Conservation (phyloP, 2,329 filamentous ascomycete species). For the Aspergillus sp. region DNA sequence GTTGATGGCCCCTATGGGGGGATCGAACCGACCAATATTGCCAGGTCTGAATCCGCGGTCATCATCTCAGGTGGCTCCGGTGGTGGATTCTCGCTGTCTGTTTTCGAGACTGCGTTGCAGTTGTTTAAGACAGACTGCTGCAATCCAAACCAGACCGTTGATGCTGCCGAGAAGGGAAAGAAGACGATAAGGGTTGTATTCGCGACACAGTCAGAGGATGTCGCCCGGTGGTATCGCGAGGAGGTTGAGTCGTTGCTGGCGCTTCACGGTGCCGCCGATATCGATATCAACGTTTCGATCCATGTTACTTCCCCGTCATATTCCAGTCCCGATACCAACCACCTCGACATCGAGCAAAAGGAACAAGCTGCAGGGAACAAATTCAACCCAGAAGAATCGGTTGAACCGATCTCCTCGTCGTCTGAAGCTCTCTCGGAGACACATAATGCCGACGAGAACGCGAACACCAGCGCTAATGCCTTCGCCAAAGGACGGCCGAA, state of each 20-base stretch:
- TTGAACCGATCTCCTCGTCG: background rate
- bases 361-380: background rate
- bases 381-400: background rate
- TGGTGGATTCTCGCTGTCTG: constrained; percentile 52
- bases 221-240: constrained; percentile 15
- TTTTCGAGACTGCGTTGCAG: constrained; percentile 45
- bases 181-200: constrained; percentile 15
- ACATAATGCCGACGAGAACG: too few relatives aligned
- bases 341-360: background rate
- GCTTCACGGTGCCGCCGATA: background rate
- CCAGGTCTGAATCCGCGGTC: constrained; percentile 45
- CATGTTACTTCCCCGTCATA: constrained; percentile 12
- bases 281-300: constrained; percentile 16
- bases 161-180: background rate
- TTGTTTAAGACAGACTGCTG: background rate
- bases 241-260: background rate
- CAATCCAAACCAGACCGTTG: background rate
- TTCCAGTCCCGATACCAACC: background rate
- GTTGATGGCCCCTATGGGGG: constrained; percentile 63
- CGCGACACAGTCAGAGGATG: constrained; percentile 1
- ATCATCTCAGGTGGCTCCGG: constrained; percentile 59
- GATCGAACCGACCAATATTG: constrained; percentile 30
- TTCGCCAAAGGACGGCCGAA: constrained; percentile 29
- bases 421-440: background rate
- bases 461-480: background rate